Percentiles rank a stretch among this genome's conserved stretches.
Evolutionary conservation across 208 protist genomes (phyloP).

Genomic region (Vickermania ingenoplastis): DNA sequence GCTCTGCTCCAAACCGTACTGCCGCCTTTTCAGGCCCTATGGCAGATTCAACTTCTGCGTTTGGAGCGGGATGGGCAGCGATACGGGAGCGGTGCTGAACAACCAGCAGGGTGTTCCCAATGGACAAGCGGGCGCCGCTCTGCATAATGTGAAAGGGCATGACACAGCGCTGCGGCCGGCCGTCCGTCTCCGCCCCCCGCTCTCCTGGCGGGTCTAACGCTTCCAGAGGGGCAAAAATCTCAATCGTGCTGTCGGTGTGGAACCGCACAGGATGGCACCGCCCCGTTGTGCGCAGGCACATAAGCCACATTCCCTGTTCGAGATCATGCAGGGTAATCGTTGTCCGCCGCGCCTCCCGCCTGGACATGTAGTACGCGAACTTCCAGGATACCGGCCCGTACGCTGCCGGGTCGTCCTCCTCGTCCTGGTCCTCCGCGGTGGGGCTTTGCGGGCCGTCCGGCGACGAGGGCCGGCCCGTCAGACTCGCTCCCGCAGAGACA

Average conservation of each 20-base stretch:
- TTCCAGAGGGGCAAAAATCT: not conserved
- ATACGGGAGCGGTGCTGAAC: not conserved
- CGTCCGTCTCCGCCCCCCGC: not conserved
- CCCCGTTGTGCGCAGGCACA: conserved; percentile 50
- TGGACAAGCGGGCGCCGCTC: conserved; percentile 40
- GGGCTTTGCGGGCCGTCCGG: not conserved
- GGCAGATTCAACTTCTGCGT: not conserved
- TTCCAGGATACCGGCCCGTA: conserved; percentile 86
- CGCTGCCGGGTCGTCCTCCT: conserved; percentile 17
- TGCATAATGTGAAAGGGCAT: conserved; percentile 59
- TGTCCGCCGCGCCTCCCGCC: conserved; percentile 33
- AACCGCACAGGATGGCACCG: conserved; percentile 43
- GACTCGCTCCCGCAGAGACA: not conserved
- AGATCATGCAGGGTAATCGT: conserved; percentile 48
- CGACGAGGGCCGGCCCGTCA: not conserved
- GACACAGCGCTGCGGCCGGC: conserved; percentile 8
- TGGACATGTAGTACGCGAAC: conserved; percentile 82
- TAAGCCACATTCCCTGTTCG: conserved; percentile 40
- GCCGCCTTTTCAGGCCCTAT: conserved; percentile 14
- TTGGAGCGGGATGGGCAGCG: not conserved
- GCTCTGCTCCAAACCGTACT: conserved; percentile 49
- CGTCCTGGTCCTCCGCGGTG: conserved; percentile 20
- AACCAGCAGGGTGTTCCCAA: conserved; percentile 32
- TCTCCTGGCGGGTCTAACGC: not conserved
- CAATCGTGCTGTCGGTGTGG: not conserved